These are phyloP conservation scores for Arthrobotrys megalospora DNA, from an alignment of 2,329 filamentous ascomycete genomes.

Conservation along the genomic window DNA sequence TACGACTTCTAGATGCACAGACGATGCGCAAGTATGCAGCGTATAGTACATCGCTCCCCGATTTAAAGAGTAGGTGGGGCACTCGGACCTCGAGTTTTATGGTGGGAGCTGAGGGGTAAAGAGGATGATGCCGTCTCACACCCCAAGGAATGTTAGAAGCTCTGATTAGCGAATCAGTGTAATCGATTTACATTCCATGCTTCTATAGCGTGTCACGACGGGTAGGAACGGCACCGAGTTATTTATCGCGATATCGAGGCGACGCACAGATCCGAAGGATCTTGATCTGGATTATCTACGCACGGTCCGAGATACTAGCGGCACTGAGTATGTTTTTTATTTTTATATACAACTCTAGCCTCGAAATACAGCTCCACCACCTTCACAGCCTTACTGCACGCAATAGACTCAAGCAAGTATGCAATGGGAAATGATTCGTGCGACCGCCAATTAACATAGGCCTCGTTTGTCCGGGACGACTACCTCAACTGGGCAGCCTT, in stretches of 20 bases:
- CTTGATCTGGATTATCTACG: neutral
- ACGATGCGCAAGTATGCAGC: neutral
- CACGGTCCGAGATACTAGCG: neutral
- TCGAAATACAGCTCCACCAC: neutral
- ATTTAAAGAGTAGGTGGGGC: neutral
- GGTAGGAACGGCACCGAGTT: constrained; percentile 12
- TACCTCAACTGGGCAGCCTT: constrained; percentile 27
- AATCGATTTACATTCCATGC: constrained; percentile 23
- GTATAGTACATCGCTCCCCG: neutral
- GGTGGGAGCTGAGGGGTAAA: neutral
- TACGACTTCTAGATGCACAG: neutral
- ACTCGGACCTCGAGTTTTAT: neutral
- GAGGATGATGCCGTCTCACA: neutral
- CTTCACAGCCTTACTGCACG: neutral
- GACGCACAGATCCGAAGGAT: neutral
- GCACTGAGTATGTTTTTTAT: no score
- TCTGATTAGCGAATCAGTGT: constrained; percentile 4
- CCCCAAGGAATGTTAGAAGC: constrained; percentile 14
- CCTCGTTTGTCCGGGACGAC: constrained; percentile 21
- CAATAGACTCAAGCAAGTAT: constrained; percentile 1
- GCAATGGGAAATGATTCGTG: constrained; percentile 28
- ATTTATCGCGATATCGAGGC: neutral
- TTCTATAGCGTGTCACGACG: constrained; percentile 7
- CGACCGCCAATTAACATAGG: constrained; percentile 15
- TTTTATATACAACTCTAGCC: no score